Conservation (phyloP, 768 basidiomycete genomes). For the Cystofilobasidium macerans region DNA sequence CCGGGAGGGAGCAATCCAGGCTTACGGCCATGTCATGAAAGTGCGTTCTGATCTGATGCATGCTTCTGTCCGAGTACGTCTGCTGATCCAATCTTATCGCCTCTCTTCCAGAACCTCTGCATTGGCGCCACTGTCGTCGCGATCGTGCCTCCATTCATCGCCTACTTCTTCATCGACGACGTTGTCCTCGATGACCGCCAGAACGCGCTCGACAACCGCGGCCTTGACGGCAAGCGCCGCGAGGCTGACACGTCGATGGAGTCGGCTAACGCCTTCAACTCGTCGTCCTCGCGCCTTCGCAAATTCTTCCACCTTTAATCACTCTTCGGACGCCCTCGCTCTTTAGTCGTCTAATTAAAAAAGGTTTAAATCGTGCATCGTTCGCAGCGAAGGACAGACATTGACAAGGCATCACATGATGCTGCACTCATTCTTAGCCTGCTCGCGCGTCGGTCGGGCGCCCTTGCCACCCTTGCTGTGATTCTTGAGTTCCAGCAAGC, state of each 20-base stretch:
- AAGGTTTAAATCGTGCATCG: too few species aligned
- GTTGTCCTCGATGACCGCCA: constrained; percentile 60
- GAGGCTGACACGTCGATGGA: neutral
- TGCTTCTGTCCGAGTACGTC: neutral
- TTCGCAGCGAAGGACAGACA: too few species aligned
- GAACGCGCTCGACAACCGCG: constrained; percentile 51
- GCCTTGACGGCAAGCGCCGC: neutral
- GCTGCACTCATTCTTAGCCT: constrained; percentile 88
- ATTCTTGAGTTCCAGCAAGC: constrained; percentile 76
- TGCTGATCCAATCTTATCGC: constrained; percentile 24
- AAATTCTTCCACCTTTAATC: too few species aligned
- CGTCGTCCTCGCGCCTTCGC: too few species aligned
- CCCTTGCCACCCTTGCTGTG: constrained; percentile 62
- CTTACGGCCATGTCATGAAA: constrained; percentile 42
- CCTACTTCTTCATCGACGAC: constrained; percentile 53
- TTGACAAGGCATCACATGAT: constrained; percentile 43
- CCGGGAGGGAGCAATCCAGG: constrained; percentile 51
- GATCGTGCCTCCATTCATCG: constrained; percentile 50
- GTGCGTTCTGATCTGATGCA: constrained; percentile 9
- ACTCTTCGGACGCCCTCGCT: too few species aligned
- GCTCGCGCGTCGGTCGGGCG: constrained; percentile 77
- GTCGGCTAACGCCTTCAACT: too few species aligned
- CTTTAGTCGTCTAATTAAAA: too few species aligned
- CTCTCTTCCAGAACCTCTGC: constrained; percentile 38
- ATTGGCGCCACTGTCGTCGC: constrained; percentile 48